Conservation (phyloP, 108 stramenopile genomes). For the Hondaea fermentalgiana region DNA sequence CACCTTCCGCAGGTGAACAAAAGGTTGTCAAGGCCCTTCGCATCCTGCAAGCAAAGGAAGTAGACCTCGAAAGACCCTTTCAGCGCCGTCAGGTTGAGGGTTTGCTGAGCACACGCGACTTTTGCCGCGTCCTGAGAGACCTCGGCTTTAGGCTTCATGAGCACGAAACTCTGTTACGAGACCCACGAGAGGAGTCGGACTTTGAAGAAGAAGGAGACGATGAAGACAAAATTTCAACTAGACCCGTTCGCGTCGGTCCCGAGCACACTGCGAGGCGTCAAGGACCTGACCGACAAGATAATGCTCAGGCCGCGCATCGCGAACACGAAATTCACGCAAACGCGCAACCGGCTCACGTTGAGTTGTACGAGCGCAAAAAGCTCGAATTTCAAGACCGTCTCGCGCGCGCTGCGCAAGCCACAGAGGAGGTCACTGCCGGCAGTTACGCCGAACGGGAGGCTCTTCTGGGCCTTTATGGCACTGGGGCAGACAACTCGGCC, state of each 20-base stretch:
- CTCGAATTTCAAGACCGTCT: neutral
- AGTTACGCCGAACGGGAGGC: conserved; percentile 7
- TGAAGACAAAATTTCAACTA: neutral
- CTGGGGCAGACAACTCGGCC: neutral
- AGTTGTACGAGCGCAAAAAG: neutral
- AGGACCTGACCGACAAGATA: too few species aligned
- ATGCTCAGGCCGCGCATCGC: too few species aligned
- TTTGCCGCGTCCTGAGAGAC: conserved; percentile 36
- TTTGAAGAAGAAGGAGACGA: neutral
- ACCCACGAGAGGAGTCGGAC: neutral
- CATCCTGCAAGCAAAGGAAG: neutral
- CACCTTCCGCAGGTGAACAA: neutral
- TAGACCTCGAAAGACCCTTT: neutral
- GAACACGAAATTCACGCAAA: neutral
- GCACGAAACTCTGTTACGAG: conserved; percentile 21
- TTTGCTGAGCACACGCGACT: conserved; percentile 31
- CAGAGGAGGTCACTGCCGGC: neutral
- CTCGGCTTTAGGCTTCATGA: conserved; percentile 50
- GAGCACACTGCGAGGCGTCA: neutral
- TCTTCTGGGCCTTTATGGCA: neutral
- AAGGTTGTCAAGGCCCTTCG: neutral
- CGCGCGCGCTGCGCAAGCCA: conserved; percentile 1
- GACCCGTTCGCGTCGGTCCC: neutral
- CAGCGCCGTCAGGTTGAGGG: neutral
- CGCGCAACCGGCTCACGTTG: neutral